Evolutionary conservation across 2,329 filamentous ascomycete species (phyloP).

Genomic region (Dactylellina haptotyla): DNA sequence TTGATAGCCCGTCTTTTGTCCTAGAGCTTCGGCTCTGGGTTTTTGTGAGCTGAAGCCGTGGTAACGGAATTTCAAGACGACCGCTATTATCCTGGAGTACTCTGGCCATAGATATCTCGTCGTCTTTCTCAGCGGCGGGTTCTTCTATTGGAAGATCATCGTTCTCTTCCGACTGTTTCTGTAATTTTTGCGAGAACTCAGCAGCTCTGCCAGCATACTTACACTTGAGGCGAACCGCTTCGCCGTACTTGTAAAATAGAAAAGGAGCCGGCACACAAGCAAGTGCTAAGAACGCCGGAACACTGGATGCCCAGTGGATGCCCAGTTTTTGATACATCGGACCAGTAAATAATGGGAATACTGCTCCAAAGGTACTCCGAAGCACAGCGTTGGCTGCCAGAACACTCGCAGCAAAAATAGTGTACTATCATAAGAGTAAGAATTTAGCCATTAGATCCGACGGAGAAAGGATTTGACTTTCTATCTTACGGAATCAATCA

Average conservation of each 20-base stretch:
- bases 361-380: constrained; percentile 36
- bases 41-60: not conserved
- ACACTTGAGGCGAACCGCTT: constrained; percentile 72
- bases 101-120: not conserved
- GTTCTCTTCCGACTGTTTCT: constrained; percentile 21
- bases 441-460: too few relatives aligned
- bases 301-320: constrained; percentile 74
- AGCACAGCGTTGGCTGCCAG: constrained; percentile 74
- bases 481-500: constrained; percentile 68
- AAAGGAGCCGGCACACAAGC: constrained; percentile 78
- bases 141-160: not conserved
- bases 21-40: not conserved
- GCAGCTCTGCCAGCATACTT: constrained; percentile 76
- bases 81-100: not conserved
- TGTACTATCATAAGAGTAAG: constrained; percentile 24
- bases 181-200: constrained; percentile 67
- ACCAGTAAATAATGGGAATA: constrained; percentile 33
- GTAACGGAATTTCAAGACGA: not conserved
- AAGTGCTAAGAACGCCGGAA: constrained; percentile 78
- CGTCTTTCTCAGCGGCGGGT: not conserved
- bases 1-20: not conserved
- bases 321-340: constrained; percentile 67
- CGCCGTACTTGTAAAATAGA: constrained; percentile 78
- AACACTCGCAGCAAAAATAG: constrained; percentile 75
- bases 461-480: not conserved